Base-by-base conservation (phyloP, 148 eudicot genomes). In the Silene conica region DNA sequence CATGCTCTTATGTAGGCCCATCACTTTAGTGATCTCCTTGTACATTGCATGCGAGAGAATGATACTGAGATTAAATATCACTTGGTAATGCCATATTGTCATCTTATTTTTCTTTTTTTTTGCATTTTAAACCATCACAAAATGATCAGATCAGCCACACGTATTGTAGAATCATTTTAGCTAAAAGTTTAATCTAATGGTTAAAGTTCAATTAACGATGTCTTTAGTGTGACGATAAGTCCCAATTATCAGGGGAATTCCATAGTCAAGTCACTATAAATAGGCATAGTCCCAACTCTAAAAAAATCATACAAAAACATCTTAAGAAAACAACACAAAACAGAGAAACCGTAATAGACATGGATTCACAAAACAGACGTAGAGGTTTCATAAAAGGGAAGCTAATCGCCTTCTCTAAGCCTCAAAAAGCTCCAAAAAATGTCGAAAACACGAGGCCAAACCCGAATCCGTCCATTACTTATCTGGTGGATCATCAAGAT, bases 401-500 rank as follows among this genome's bases (percentile, higher is more conserved):
- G 80, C 56, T 82, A 26, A 10, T 78, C 50, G 69, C 72, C 73
- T 69, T 76, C 71, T 26, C 79, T 11, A 25, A 77, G 3, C 55
- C 66, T 20, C 21, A 73, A 15, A 83, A 75, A 62, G 0, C 76
- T 41, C 16, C 78, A 0, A 10, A 69, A 0, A 26, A 48, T 71
- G 79, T 59, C 8, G 77, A 69, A 38, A 38, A 38, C 43, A 38
- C 43, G 43, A 38, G 43, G 11, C 74, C 77, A 13, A 76, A 63
- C 54, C 52, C 60, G 25, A 55, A 69, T 67, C 41, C 77, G 25
- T 73, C 85, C 25, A 79, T 80, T 26, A 85, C 83, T 57, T 80
- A 74, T 74, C 63, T 84, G 19, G 78, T 82, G 52, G 82, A 77
- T 58, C 74, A 79, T 20, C 86, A 76, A 72, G 84, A 89, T 34